Conservation (phyloP, 1,284 basidiomycete genomes). For the Bjerkandera adusta region DNA sequence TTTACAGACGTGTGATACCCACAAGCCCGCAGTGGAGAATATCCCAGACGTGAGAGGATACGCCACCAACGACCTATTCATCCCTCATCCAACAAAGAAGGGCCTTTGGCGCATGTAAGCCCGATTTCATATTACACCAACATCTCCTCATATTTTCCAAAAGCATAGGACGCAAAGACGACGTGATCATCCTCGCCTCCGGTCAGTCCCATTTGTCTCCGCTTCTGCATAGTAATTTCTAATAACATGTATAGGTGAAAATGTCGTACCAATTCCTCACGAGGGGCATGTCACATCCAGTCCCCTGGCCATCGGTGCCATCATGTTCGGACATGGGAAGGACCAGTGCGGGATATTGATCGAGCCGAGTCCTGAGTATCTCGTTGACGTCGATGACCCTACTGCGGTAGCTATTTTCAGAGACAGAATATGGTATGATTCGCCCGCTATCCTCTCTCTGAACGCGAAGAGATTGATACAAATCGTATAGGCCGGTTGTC, state of each 20-base stretch:
- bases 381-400: slow-evolving; percentile 10
- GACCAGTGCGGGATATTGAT: slow-evolving; percentile 22
- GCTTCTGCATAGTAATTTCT: neutral
- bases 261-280: slow-evolving; percentile 30
- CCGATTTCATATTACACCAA: slow-evolving; percentile 1
- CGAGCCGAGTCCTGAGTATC: slow-evolving; percentile 17
- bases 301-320: slow-evolving; percentile 24
- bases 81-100: slow-evolving; percentile 17
- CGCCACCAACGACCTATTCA: slow-evolving; percentile 15
- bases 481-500: slow-evolving; percentile 15
- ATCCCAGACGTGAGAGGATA: slow-evolving; percentile 14
- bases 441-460: neutral
- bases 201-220: slow-evolving; percentile 11
- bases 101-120: slow-evolving; percentile 25
- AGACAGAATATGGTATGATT: slow-evolving; percentile 17
- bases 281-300: slow-evolving; percentile 29
- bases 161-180: slow-evolving; percentile 23
- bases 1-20: slow-evolving; percentile 14
- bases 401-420: slow-evolving; percentile 2
- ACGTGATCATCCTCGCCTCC: slow-evolving; percentile 21
- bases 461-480: neutral
- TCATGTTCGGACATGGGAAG: slow-evolving; percentile 24
- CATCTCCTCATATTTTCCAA: neutral
- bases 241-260: slow-evolving; percentile 19
- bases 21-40: slow-evolving; percentile 16